A percentile compares a stretch with the other conserved stretches of the same genome.
phyloP scores from a whole-genome alignment of 2,329 filamentous ascomycete genomes.

The Juglanconis juglandina region DNA sequence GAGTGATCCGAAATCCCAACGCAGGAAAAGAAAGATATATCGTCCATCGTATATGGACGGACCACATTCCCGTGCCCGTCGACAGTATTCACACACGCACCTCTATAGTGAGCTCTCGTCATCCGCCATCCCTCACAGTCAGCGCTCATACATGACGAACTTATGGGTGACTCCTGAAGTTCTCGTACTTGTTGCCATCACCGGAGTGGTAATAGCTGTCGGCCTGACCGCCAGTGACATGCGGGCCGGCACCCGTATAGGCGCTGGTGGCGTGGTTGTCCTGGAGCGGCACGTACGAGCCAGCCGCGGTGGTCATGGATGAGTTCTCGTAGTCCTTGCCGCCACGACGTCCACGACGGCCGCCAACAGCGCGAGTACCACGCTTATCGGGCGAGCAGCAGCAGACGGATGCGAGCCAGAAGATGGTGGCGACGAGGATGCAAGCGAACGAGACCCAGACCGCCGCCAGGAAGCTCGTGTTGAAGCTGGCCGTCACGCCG shows the following conservation, averaged over 20 bases:
- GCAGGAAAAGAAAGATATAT: neutral
- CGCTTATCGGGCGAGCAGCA: constrained; percentile 71
- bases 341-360: constrained; percentile 13
- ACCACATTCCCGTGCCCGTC: neutral
- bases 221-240: constrained; percentile 32
- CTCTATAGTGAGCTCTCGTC: neutral
- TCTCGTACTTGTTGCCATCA: constrained; percentile 1
- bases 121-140: neutral
- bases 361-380: constrained; percentile 21
- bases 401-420: constrained; percentile 91
- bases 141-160: neutral
- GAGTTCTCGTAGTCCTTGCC: constrained; percentile 44
- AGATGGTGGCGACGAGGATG: constrained; percentile 70
- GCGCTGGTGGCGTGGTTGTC: constrained; percentile 31
- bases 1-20: neutral
- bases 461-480: constrained; percentile 65
- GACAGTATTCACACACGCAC: neutral
- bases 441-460: constrained; percentile 81
- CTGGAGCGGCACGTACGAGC: constrained; percentile 43
- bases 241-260: constrained; percentile 31
- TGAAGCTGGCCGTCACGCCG: constrained; percentile 64
- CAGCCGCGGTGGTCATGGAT: constrained; percentile 37
- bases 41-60: neutral
- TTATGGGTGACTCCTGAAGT: constrained; percentile 2
- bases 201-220: constrained; percentile 16